phyloP scores from a whole-genome alignment of 192 early-diverging fungal genomes.

The Tieghemiomyces parasiticus region DNA sequence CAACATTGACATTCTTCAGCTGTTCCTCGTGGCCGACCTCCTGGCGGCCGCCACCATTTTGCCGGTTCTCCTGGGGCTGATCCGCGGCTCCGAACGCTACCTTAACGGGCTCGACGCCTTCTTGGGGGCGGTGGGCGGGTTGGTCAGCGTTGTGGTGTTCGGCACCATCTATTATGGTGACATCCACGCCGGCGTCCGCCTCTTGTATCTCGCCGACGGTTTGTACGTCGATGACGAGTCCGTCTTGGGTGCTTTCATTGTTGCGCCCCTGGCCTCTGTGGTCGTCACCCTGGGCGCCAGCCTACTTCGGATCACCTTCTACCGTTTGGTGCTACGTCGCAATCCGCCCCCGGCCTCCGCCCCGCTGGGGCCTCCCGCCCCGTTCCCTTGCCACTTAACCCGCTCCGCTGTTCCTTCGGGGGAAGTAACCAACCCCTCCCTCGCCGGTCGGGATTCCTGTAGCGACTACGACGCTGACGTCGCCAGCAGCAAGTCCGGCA shows the following conservation, averaged over 20 bases:
- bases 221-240: conserved; percentile 35
- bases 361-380: too few species aligned
- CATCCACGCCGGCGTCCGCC: conserved; percentile 26
- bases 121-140: conserved; percentile 32
- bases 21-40: conserved; percentile 46
- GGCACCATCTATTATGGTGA: conserved; percentile 32
- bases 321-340: conserved; percentile 1
- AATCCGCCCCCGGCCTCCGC: too few species aligned
- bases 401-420: too few species aligned
- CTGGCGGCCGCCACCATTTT: conserved; percentile 38
- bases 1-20: conserved; percentile 38
- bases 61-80: conserved; percentile 36
- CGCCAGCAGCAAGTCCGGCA: too few species aligned
- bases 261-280: conserved; percentile 29
- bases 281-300: neutral
- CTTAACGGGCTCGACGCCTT: conserved; percentile 32
- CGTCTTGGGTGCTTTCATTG: conserved; percentile 37
- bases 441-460: too few species aligned
- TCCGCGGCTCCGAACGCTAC: conserved; percentile 25
- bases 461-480: too few species aligned
- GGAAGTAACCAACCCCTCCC: too few species aligned
- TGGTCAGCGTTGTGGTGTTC: conserved; percentile 33
- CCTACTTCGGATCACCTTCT: neutral
- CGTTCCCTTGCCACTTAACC: too few species aligned
- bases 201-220: conserved; percentile 27